Conservation (phyloP, 176 grass and related monocot species). For the Oryza longistaminata region DNA sequence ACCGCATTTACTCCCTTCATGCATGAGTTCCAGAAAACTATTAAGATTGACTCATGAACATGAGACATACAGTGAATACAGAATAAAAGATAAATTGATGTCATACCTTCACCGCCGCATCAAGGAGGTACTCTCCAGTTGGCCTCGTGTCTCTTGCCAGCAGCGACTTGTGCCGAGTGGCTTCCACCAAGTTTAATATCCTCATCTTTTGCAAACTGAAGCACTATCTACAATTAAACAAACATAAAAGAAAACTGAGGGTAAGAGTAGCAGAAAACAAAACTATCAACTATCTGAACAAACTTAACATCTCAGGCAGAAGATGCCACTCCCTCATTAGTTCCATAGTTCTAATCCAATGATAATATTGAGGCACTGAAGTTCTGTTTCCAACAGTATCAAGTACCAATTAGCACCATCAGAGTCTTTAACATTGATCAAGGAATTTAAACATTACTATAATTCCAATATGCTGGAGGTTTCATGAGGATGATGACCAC, state of each 20-base stretch:
- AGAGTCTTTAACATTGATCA: not conserved
- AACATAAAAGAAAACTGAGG: not conserved
- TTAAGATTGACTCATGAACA: slow-evolving; percentile 12
- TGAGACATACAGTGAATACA: not conserved
- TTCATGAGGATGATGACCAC: no score
- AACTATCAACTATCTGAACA: not conserved
- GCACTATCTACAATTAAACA: slow-evolving; percentile 56
- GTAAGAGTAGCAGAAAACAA: not conserved
- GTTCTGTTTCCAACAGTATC: not conserved
- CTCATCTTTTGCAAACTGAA: slow-evolving; percentile 69
- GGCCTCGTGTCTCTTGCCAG: slow-evolving; percentile 91
- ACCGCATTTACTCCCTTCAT: slow-evolving; percentile 76
- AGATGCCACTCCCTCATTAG: not conserved
- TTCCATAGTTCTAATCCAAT: slow-evolving; percentile 7
- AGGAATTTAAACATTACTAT: not conserved
- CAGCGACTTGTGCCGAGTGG: slow-evolving; percentile 61
- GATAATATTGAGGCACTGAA: not conserved
- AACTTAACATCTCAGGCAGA: not conserved
- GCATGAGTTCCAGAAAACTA: slow-evolving; percentile 19
- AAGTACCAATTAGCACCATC: not conserved
- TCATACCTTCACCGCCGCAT: slow-evolving; percentile 68
- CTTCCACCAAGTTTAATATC: slow-evolving; percentile 52
- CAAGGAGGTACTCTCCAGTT: slow-evolving; percentile 71
- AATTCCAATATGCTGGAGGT: no score
- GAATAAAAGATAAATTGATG: not conserved